A percentile compares a stretch with the other conserved stretches of the same genome.
phyloP scores from a whole-genome alignment of 441 rosid genomes.

The Erodium trifolium region DNA sequence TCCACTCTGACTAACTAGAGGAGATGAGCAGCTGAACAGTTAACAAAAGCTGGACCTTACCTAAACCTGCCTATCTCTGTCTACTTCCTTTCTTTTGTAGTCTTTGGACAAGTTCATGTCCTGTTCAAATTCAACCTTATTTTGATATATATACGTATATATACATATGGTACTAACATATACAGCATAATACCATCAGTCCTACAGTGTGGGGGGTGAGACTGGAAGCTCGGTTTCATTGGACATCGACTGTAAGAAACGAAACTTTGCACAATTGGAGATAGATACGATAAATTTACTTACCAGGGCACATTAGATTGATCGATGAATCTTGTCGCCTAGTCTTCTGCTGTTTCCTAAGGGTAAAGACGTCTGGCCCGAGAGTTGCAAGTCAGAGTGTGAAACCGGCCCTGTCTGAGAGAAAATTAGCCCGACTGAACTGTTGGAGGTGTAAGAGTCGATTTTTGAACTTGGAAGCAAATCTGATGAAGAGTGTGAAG shows the following conservation, averaged over 20 bases:
- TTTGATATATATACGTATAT: too few species aligned
- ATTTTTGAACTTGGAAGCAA: background rate
- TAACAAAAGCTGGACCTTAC: too few species aligned
- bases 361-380: background rate
- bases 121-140: background rate
- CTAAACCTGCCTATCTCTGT: too few species aligned
- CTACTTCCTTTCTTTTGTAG: background rate
- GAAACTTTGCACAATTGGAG: background rate
- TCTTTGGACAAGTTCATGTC: constrained; percentile 5
- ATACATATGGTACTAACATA: background rate
- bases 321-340: background rate
- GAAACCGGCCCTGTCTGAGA: background rate
- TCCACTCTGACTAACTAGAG: too few species aligned
- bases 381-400: background rate
- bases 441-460: background rate
- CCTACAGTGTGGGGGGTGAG: too few species aligned
- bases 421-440: background rate
- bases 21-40: too few species aligned
- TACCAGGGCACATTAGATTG: background rate
- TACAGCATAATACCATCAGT: background rate
- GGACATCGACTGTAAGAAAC: too few species aligned
- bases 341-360: background rate
- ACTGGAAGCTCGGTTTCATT: too few species aligned
- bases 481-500: background rate
- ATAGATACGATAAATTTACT: background rate